Evolutionary conservation across 306 rosid genomes (phyloP).

Genomic region (Canavalia ensiformis): DNA sequence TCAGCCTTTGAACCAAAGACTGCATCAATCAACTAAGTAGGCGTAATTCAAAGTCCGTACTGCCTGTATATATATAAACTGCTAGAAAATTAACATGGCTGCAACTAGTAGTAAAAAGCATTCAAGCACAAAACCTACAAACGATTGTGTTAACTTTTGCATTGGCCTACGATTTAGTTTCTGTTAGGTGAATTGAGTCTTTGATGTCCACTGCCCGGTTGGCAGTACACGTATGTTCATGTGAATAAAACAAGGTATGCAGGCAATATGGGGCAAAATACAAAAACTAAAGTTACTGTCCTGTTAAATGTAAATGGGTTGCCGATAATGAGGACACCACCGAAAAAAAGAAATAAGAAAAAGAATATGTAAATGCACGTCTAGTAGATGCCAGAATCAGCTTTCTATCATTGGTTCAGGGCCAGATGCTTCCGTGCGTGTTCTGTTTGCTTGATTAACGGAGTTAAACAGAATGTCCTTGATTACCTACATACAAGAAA

Average conservation of each 20-base stretch:
- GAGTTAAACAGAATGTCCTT: slow-evolving; percentile 93
- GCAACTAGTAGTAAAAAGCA: slow-evolving; percentile 8
- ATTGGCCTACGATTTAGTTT: slow-evolving; percentile 11
- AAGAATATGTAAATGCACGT: slow-evolving; percentile 33
- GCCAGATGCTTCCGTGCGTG: slow-evolving; percentile 69
- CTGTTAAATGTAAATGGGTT: slow-evolving; percentile 13
- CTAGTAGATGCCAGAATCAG: slow-evolving; percentile 52
- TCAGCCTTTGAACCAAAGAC: background rate
- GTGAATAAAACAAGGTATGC: slow-evolving; percentile 47
- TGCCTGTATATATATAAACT: background rate
- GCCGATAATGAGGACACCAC: slow-evolving; percentile 12
- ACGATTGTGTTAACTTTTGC: background rate
- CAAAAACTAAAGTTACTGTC: slow-evolving; percentile 38
- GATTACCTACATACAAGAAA: slow-evolving; percentile 72
- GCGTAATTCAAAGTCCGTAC: background rate
- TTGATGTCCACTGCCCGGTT: background rate
- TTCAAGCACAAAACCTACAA: background rate
- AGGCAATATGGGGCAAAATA: slow-evolving; percentile 5
- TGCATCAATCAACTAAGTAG: background rate
- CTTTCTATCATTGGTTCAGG: slow-evolving; percentile 97
- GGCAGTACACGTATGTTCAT: background rate
- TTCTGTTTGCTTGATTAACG: slow-evolving; percentile 69
- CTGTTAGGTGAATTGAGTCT: slow-evolving; percentile 20
- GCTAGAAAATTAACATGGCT: background rate
- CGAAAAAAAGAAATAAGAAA: background rate